phyloP scores from a whole-genome alignment of 2,329 filamentous ascomycete genomes.

The Thermochaetoides dissita region DNA sequence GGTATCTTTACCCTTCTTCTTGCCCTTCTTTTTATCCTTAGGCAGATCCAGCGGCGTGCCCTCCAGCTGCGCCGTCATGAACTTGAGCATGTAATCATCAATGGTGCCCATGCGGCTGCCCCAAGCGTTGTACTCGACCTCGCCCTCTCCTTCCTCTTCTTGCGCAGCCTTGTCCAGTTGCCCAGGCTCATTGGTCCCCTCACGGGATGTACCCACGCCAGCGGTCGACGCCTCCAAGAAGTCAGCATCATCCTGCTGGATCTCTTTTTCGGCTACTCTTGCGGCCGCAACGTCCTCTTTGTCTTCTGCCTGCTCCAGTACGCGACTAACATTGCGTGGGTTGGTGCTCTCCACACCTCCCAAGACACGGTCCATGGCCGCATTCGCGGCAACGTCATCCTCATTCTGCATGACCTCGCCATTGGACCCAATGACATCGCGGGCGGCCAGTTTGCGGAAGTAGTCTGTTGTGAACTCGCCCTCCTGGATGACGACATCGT shows the following conservation, averaged over 20 bases:
- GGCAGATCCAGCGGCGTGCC: slow-evolving; percentile 48
- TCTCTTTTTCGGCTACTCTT: slow-evolving; percentile 74
- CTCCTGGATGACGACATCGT: slow-evolving; percentile 96
- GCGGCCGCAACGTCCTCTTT: slow-evolving; percentile 82
- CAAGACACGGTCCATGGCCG: slow-evolving; percentile 75
- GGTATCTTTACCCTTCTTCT: slow-evolving; percentile 44
- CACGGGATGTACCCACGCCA: slow-evolving; percentile 36
- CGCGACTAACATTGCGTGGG: slow-evolving; percentile 49
- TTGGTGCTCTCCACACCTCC: slow-evolving; percentile 46
- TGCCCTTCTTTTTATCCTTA: slow-evolving; percentile 50
- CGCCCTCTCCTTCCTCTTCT: slow-evolving; percentile 18
- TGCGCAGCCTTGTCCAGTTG: slow-evolving; percentile 23
- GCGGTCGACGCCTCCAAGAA: slow-evolving; percentile 54
- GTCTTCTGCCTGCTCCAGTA: slow-evolving; percentile 82
- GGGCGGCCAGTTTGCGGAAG: slow-evolving; percentile 63
- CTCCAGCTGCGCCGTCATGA: slow-evolving; percentile 50
- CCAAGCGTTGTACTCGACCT: slow-evolving; percentile 43
- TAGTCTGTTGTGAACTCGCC: slow-evolving; percentile 96
- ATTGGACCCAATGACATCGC: slow-evolving; percentile 49
- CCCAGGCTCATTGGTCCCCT: slow-evolving; percentile 24
- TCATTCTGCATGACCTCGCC: slow-evolving; percentile 35
- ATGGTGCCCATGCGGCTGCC: slow-evolving; percentile 45
- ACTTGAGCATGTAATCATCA: slow-evolving; percentile 61
- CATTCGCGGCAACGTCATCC: slow-evolving; percentile 58
- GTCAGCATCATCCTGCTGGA: slow-evolving; percentile 72